Conservation (phyloP, 257 asterid species). For the Misopates orontium region DNA sequence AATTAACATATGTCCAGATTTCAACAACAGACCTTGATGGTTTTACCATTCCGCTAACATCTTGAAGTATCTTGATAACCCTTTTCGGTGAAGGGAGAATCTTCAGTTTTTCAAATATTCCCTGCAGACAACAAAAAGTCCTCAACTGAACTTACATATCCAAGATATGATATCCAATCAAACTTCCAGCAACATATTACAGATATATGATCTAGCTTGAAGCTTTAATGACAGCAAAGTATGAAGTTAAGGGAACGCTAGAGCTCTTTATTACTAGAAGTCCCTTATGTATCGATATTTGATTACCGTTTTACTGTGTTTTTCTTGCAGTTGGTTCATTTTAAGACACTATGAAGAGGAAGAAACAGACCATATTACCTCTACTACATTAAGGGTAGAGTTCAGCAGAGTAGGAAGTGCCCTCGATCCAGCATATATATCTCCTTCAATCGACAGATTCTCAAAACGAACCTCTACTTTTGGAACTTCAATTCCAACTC, state of each 20-base stretch:
- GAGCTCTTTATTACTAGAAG: too few relatives aligned
- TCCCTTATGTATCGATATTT: too few relatives aligned
- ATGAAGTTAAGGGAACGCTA: not conserved
- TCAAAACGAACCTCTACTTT: conserved; percentile 67
- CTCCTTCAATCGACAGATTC: conserved; percentile 68
- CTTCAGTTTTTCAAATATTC: conserved; percentile 50
- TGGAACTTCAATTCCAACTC: conserved; percentile 69
- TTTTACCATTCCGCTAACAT: conserved; percentile 54
- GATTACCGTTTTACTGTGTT: too few relatives aligned
- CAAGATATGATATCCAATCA: not conserved
- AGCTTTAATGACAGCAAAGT: not conserved
- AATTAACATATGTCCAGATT: not conserved
- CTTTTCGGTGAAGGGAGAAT: conserved; percentile 61
- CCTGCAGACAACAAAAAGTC: conserved; percentile 36
- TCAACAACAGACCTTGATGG: conserved; percentile 52
- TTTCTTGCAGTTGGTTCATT: not conserved
- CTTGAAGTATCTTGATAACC: conserved; percentile 45
- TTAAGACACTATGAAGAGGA: not conserved
- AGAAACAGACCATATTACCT: conserved; percentile 39
- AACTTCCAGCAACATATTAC: not conserved
- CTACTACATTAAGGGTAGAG: conserved; percentile 59
- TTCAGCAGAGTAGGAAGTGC: conserved; percentile 85
- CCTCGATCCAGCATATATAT: conserved; percentile 62
- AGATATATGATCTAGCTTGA: too few relatives aligned
- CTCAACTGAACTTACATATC: not conserved